Base-by-base conservation (phyloP, 78 protist genomes). In the Fonticula alba region DNA sequence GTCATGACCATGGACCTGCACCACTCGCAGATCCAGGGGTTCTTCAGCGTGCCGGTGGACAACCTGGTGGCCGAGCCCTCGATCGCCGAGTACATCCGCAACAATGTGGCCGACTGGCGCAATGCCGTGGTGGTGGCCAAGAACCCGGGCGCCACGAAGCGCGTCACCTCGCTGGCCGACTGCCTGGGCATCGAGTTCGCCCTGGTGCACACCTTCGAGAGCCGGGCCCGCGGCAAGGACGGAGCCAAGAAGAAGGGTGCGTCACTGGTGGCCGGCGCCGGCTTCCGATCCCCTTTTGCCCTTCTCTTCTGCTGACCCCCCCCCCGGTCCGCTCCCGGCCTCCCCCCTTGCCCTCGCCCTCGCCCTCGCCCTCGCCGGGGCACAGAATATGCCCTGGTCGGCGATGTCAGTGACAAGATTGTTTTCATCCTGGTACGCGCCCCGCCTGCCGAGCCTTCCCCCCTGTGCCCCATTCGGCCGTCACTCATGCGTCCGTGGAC, bases 11-110 rank as follows among this genome's bases (percentile, higher is more conserved):
- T 81, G 81, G 92, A 86, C 68, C 71, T 86, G 33, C 92, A 86
- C 69, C 71, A 71, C n/a, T 62, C 71, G 38, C 72, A 64, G 24
- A 74, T 52, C 24, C 80, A 75, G 43, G 79, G 85, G 22, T 85
- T 79, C 70, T 81, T 85, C 68, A 76, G 73, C 67, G 81, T 78
- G 27, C 88, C 93, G 47, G 78, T 80, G 31, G 93, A 87, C 70
- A 75, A 84, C 59, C 49, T 84, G 24, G 77, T 63, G 69, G 90
- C 82, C 20, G 83, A 76, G 46, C 83, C 82, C 64, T 73, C 76
- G 49, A 50, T 84, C 50, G 66, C 74, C 64, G 66, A 75, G 69
- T 77, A 76, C 57, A 73, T 84, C 38, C 57, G 58, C 36, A 76
- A 82, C 56, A 60, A 52, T 35, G 68, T 82, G 50, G 11, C 47